Percentiles rank a stretch among this genome's conserved stretches.
Evolutionary conservation across 805 yeast species (phyloP).

Genomic region (Candida xiaguanensis): DNA sequence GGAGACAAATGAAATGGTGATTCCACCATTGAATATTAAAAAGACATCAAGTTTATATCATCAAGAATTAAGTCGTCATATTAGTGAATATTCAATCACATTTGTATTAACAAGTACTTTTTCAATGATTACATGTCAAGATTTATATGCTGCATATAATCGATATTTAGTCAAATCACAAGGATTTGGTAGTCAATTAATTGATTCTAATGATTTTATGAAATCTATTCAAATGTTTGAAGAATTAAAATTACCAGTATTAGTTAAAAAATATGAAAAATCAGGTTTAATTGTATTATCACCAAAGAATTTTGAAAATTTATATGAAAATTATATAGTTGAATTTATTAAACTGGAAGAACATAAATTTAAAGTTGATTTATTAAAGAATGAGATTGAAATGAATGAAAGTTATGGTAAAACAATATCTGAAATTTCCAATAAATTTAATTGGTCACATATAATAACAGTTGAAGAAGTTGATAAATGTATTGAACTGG

Average conservation of each 20-base stretch:
- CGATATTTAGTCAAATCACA: slow-evolving; percentile 30
- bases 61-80: slow-evolving; percentile 72
- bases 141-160: slow-evolving; percentile 40
- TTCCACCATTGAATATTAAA: slow-evolving; percentile 35
- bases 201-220: slow-evolving; percentile 65
- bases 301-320: slow-evolving; percentile 17
- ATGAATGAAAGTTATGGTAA: slow-evolving; percentile 23
- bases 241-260: slow-evolving; percentile 54
- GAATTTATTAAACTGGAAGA: slow-evolving; percentile 22
- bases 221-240: slow-evolving; percentile 60
- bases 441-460: slow-evolving; percentile 60
- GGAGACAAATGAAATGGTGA: slow-evolving; percentile 5
- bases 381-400: slow-evolving; percentile 15
- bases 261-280: slow-evolving; percentile 28
- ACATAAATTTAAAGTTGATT: slow-evolving; percentile 19
- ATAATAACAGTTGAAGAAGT: slow-evolving; percentile 64
- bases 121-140: slow-evolving; percentile 39
- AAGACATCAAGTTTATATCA: slow-evolving; percentile 38
- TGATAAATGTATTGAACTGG: slow-evolving; percentile 52
- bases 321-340: slow-evolving; percentile 27
- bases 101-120: slow-evolving; percentile 26
- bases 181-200: slow-evolving; percentile 56
- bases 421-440: slow-evolving; percentile 41
- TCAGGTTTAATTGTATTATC: slow-evolving; percentile 34
- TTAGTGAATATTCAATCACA: slow-evolving; percentile 62